phyloP scores from a whole-genome alignment of 352 stramenopile genomes.

The Phytopythium sindhum region DNA sequence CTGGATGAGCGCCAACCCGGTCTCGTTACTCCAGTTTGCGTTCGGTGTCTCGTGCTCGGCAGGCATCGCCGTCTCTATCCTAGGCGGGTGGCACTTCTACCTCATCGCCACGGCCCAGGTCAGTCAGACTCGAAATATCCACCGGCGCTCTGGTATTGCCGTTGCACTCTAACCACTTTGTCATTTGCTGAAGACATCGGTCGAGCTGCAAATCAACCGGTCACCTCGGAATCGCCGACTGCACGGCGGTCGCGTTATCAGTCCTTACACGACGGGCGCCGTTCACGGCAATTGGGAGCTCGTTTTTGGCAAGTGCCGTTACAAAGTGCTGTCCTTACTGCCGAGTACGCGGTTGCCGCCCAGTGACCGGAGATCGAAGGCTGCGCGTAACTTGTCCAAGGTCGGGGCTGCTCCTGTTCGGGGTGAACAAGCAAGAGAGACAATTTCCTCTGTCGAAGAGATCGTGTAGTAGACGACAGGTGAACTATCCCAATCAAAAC shows the following conservation, averaged over 20 bases:
- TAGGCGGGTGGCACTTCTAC: constrained; percentile 67
- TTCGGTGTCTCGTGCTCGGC: constrained; percentile 66
- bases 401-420: not conserved
- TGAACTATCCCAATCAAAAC: not conserved
- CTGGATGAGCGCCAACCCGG: constrained; percentile 14
- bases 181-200: constrained; percentile 50
- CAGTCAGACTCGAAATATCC: constrained; percentile 2
- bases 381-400: not conserved
- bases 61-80: constrained; percentile 58
- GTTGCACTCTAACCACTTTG: not conserved
- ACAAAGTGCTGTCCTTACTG: constrained; percentile 57
- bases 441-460: constrained; percentile 1
- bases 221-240: constrained; percentile 43
- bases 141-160: not conserved
- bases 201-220: constrained; percentile 81
- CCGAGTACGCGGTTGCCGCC: constrained; percentile 43
- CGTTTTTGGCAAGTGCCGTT: constrained; percentile 61
- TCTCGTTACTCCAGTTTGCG: constrained; percentile 52
- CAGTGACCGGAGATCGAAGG: not conserved
- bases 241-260: constrained; percentile 48
- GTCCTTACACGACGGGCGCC: constrained; percentile 58
- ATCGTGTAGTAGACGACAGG: constrained; percentile 2
- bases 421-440: not conserved
- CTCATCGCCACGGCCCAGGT: constrained; percentile 79
- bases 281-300: constrained; percentile 77